phyloP scores from a whole-genome alignment of 805 yeast species.

The Candida caryicola region DNA sequence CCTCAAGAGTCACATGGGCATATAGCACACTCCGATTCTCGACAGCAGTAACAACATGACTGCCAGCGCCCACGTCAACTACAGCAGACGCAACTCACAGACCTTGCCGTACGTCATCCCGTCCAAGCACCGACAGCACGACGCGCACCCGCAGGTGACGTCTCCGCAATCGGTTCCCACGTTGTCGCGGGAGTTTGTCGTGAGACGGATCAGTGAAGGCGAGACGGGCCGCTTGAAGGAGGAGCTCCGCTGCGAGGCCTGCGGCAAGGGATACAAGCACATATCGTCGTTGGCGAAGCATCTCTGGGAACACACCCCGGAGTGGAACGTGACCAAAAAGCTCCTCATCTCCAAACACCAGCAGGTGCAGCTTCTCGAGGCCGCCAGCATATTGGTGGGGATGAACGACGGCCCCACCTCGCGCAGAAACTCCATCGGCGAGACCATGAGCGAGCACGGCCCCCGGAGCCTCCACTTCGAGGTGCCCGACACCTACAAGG shows the following conservation, averaged over 20 bases:
- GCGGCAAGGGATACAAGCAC: slow-evolving; percentile 90
- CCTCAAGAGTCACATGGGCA: too few species aligned
- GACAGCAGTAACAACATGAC: too few species aligned
- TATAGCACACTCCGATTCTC: too few species aligned
- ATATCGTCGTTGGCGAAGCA: slow-evolving; percentile 85
- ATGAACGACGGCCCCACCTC: slow-evolving; percentile 49
- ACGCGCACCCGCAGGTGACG: slow-evolving; percentile 6
- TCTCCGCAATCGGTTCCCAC: slow-evolving; percentile 38
- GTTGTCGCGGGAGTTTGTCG: slow-evolving; percentile 67
- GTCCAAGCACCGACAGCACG: slow-evolving; percentile 19
- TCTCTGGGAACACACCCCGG: slow-evolving; percentile 93
- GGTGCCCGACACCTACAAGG: neutral
- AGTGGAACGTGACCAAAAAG: slow-evolving; percentile 85
- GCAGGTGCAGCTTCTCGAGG: slow-evolving; percentile 79
- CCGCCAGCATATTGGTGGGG: slow-evolving; percentile 73
- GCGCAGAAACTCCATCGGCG: slow-evolving; percentile 2
- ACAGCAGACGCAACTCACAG: slow-evolving; percentile 29
- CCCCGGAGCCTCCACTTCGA: neutral
- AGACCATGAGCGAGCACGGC: neutral
- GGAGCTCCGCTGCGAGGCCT: slow-evolving; percentile 82
- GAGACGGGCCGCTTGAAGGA: slow-evolving; percentile 83
- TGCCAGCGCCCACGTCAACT: slow-evolving; percentile 20
- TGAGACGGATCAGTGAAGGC: slow-evolving; percentile 79
- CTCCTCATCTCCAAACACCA: slow-evolving; percentile 81
- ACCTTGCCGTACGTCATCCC: slow-evolving; percentile 31